Conservation (phyloP, 805 yeast genomes). For the Limtongia smithiae region DNA sequence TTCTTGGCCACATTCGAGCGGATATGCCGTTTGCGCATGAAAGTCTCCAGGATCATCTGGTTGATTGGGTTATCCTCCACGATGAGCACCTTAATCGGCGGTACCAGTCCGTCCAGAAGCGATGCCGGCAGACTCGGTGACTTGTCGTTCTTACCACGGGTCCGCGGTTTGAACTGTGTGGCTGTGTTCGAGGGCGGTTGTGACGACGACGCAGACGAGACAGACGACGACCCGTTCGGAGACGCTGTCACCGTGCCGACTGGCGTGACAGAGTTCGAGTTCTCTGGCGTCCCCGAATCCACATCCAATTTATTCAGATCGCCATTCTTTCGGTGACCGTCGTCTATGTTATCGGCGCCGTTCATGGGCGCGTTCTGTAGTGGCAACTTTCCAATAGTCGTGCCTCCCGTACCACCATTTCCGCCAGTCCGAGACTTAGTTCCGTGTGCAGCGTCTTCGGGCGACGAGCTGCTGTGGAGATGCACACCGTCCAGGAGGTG, state of each 20-base stretch:
- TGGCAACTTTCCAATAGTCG: slow-evolving; percentile 16
- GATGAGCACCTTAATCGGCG: slow-evolving; percentile 83
- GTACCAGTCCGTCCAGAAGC: slow-evolving; percentile 57
- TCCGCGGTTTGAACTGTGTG: no score
- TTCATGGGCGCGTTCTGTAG: slow-evolving; percentile 7
- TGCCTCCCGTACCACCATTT: no score
- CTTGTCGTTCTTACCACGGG: slow-evolving; percentile 11
- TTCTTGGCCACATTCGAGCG: slow-evolving; percentile 83
- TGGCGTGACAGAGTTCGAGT: no score
- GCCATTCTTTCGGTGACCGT: background rate
- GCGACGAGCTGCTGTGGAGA: no score
- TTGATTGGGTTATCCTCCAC: slow-evolving; percentile 97
- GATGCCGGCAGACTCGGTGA: slow-evolving; percentile 4
- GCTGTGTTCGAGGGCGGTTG: no score
- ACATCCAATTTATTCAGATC: no score
- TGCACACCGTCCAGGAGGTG: background rate
- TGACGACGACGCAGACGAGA: no score
- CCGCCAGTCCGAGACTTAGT: no score
- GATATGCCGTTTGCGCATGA: slow-evolving; percentile 78
- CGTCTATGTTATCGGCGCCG: background rate
- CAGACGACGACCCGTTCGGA: no score
- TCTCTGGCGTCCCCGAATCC: no score
- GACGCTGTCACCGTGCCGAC: no score
- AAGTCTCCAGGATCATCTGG: slow-evolving; percentile 85
- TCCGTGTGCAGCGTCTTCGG: background rate